Conservation (phyloP, 345 rosid genomes). For the Theobroma cacao region DNA sequence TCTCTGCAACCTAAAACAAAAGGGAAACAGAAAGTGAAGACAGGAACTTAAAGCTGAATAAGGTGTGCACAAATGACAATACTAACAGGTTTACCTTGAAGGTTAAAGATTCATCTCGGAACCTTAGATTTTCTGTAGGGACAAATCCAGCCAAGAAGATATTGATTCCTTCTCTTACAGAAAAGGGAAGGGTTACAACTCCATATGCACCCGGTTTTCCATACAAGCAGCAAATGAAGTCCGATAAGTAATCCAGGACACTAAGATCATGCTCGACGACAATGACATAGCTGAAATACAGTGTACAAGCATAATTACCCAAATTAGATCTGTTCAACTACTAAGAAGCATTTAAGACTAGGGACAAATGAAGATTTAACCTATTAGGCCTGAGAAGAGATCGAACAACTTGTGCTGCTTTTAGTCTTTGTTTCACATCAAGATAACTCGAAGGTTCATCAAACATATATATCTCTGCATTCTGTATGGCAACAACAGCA, state of each 20-base stretch:
- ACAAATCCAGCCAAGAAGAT: constrained; percentile 96
- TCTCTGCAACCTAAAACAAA: constrained; percentile 80
- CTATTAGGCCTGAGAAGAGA: constrained; percentile 88
- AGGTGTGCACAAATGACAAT: neutral
- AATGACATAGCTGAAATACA: constrained; percentile 77
- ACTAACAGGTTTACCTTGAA: constrained; percentile 62
- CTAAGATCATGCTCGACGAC: constrained; percentile 99
- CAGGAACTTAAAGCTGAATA: constrained; percentile 14
- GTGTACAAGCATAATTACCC: constrained; percentile 1
- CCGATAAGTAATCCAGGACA: constrained; percentile 93
- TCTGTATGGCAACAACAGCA: constrained; percentile 91
- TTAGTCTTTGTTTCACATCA: constrained; percentile 98
- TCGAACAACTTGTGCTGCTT: constrained; percentile 93
- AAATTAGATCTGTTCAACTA: neutral
- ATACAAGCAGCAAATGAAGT: constrained; percentile 93
- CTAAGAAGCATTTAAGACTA: neutral
- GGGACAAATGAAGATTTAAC: constrained; percentile 33
- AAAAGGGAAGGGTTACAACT: constrained; percentile 96
- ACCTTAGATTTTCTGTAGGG: constrained; percentile 89
- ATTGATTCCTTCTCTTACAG: constrained; percentile 96
- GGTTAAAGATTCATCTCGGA: constrained; percentile 90
- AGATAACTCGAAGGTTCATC: constrained; percentile 99
- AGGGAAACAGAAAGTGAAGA: neutral
- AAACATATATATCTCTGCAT: constrained; percentile 99
- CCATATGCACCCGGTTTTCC: constrained; percentile 99